phyloP scores from a whole-genome alignment of 1,284 basidiomycete species.

The Coniferiporia sulphurascens region DNA sequence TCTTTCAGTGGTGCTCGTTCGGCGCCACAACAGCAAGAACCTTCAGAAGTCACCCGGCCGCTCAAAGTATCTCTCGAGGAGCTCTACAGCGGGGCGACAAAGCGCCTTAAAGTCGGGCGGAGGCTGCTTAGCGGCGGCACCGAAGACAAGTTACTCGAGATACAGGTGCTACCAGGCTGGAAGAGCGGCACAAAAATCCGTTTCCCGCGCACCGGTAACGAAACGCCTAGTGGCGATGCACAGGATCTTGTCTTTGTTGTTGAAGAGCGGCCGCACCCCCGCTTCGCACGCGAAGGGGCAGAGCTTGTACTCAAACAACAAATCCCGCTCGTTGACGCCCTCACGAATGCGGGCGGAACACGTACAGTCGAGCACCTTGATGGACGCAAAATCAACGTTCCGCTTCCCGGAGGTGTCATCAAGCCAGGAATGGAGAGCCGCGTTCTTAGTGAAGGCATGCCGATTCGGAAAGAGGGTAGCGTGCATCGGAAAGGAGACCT shows the following conservation, averaged over 20 bases:
- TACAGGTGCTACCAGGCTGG: constrained; percentile 84
- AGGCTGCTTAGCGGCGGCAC: constrained; percentile 65
- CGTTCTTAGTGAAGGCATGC: constrained; percentile 84
- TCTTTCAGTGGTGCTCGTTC: constrained; percentile 24
- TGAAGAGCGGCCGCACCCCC: constrained; percentile 82
- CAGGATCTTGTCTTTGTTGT: constrained; percentile 89
- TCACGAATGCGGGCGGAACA: constrained; percentile 50
- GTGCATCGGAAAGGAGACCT: constrained; percentile 78
- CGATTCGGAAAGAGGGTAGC: constrained; percentile 76
- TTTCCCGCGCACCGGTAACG: constrained; percentile 85
- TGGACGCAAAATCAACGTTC: constrained; percentile 68
- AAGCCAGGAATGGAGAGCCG: constrained; percentile 76
- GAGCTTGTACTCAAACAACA: constrained; percentile 60
- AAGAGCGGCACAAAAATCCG: constrained; percentile 89
- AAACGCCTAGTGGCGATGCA: constrained; percentile 65
- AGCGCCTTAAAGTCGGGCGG: constrained; percentile 86
- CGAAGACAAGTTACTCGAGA: constrained; percentile 90
- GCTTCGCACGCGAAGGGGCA: constrained; percentile 77
- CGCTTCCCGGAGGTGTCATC: constrained; percentile 65
- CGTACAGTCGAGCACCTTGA: constrained; percentile 70
- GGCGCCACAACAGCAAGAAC: constrained; percentile 27
- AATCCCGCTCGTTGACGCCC: constrained; percentile 80
- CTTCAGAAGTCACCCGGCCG: constrained; percentile 69
- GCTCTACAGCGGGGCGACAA: constrained; percentile 84
- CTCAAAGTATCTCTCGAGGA: constrained; percentile 88